These are phyloP conservation scores for Phytopythium delawarense DNA, from an alignment of 352 stramenopile species.

Conservation along the genomic window DNA sequence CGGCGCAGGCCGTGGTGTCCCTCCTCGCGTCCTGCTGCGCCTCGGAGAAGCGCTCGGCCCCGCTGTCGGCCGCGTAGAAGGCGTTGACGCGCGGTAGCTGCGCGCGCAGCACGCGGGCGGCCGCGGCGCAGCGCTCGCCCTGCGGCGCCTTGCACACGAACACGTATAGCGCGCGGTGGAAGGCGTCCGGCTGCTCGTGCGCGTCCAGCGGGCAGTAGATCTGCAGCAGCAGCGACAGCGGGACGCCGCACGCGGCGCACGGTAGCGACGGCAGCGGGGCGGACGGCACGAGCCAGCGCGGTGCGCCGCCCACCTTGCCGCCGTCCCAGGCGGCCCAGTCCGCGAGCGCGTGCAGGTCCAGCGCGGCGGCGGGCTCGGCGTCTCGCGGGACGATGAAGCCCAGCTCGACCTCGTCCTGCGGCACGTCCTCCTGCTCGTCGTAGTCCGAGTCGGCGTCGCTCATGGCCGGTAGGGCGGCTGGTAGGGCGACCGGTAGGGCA, in stretches of 20 bases:
- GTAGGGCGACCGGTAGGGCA: not conserved
- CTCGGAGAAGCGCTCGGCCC: conserved; percentile 7
- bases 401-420: conserved; percentile 56
- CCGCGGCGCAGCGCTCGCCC: conserved; percentile 51
- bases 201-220: conserved; percentile 93
- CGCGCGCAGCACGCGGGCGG: conserved; percentile 70
- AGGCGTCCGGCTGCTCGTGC: conserved; percentile 79
- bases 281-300: conserved; percentile 83
- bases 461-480: too few relatives aligned
- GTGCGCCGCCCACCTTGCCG: conserved; percentile 86
- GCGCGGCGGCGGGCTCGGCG: conserved; percentile 15
- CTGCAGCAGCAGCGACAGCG: conserved; percentile 84
- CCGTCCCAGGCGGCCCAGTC: conserved; percentile 92
- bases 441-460: conserved; percentile 55
- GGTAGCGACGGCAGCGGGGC: conserved; percentile 37
- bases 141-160: conserved; percentile 82
- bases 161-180: conserved; percentile 92
- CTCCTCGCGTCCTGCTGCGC: conserved; percentile 15
- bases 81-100: conserved; percentile 89
- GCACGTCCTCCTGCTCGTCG: conserved; percentile 30
- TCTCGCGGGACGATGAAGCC: conserved; percentile 60
- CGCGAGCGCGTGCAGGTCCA: conserved; percentile 36
- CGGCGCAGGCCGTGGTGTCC: conserved; percentile 32
- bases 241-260: conserved; percentile 41
- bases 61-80: conserved; percentile 78